Conservation (phyloP, 208 protist genomes). For the Trypanosomatidae sp. region DNA sequence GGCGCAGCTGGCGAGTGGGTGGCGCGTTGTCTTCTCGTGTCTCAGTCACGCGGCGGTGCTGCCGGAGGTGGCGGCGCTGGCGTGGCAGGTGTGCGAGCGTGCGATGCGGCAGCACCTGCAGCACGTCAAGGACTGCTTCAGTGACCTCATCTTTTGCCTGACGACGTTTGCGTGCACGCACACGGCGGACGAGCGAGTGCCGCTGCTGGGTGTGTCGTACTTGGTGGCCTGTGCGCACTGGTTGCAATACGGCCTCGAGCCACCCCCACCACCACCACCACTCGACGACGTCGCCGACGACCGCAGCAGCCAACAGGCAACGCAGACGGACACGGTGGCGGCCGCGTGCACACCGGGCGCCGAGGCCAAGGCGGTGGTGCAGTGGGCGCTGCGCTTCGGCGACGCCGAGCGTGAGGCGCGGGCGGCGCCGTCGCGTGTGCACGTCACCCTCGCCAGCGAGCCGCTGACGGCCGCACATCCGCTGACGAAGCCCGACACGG, state of each 20-base stretch:
- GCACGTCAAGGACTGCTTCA: constrained; percentile 71
- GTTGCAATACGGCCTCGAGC: constrained; percentile 72
- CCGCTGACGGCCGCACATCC: constrained; percentile 18
- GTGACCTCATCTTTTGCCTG: constrained; percentile 70
- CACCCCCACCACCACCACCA: constrained; percentile 15
- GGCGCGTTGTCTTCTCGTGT: constrained; percentile 72
- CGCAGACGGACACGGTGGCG: too few relatives aligned
- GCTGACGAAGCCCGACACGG: constrained; percentile 35
- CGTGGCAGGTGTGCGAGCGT: constrained; percentile 50
- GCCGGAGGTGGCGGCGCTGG: constrained; percentile 46
- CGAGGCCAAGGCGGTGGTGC: constrained; percentile 15
- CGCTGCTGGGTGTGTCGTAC: constrained; percentile 52
- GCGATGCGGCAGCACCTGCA: constrained; percentile 43
- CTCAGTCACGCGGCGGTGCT: constrained; percentile 62
- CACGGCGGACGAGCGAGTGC: constrained; percentile 33
- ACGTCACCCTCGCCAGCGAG: constrained; percentile 28
- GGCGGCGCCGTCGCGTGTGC: constrained; percentile 14
- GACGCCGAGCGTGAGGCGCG: constrained; percentile 25
- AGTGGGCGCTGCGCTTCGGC: constrained; percentile 42
- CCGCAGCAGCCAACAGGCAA: too few relatives aligned
- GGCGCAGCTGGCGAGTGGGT: constrained; percentile 60
- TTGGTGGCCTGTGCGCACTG: constrained; percentile 64
- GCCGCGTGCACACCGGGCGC: too few relatives aligned
- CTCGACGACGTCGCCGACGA: too few relatives aligned
- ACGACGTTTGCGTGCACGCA: constrained; percentile 59